Evolutionary conservation across 192 early-diverging fungal species (phyloP), one percentile per base, ranked within the genome.

Genomic region (Phlyctochytrium bullatum): DNA sequence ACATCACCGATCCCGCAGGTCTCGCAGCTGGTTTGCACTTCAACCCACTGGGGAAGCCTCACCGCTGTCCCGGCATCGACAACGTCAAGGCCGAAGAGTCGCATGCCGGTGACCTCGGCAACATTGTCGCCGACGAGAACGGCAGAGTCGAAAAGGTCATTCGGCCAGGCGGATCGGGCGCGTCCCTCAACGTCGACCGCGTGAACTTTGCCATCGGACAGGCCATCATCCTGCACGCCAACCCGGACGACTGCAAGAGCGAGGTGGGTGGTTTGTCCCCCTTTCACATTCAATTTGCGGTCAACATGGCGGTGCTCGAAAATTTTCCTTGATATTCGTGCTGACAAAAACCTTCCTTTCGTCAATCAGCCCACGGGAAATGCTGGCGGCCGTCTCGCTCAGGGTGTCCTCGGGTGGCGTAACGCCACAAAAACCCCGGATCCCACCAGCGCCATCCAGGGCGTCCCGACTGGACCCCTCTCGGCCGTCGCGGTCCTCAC

Each of bases 31-130:
- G 32, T 59, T 57, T 23, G 10, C 74, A 76, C 67, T 76, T 69
- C 33, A 76, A 76, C 52, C 74, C 74, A 0, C 40, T 50, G 1
- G 68, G 68, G 65, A 20, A 40, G 23, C 33, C 1, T 34, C 74
- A 76, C 62, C 59, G 65, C 34, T 72, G 70, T 56, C 72, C 60
- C 16, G 20, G 20, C 40, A 20, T 14, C 6, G 20, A 6, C 40
- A 47, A 47, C 40, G 6, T 47, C 10, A 47, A 47, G 40, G 54
- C 10, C 12, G 54, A 28, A 25, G 27, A 63, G 17, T 10, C 54
- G 14, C 74, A 76, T 62, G 66, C 64, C 3, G 68, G 51, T 32
- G 68, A 36, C 31, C 23, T 25, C 6, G 68, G 68, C 3, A 31
- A 30, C 24, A 33, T 66, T 24, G 4, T 23, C 12, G 27, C 34